Conservation (phyloP, 2,329 filamentous ascomycete genomes). For the Alternaria burnsii region DNA sequence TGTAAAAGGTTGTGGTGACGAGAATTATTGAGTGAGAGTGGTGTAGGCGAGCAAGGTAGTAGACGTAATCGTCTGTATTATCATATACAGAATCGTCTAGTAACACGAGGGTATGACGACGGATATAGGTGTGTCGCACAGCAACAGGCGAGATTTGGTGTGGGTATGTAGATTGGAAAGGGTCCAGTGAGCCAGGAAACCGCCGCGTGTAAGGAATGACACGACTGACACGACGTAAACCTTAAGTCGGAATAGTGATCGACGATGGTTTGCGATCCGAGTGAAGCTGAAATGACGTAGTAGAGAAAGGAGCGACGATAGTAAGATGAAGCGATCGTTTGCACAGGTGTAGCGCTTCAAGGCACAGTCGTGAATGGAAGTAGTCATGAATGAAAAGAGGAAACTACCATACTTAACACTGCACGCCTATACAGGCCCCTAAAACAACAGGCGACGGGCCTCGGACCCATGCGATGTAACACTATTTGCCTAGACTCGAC, state of each 20-base stretch:
- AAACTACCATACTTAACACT: slow-evolving; percentile 19
- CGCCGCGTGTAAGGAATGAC: slow-evolving; percentile 2
- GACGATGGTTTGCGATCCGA: background rate
- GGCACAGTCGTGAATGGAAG: slow-evolving; percentile 21
- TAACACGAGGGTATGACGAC: slow-evolving; percentile 2
- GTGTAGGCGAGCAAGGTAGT: too few relatives aligned
- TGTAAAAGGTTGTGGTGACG: background rate
- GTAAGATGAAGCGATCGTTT: slow-evolving; percentile 8
- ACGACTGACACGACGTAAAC: background rate
- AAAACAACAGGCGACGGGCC: slow-evolving; percentile 7
- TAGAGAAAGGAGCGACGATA: slow-evolving; percentile 18
- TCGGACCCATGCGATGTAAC: slow-evolving; percentile 18
- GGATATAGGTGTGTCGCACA: slow-evolving; percentile 21
- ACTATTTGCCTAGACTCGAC: slow-evolving; percentile 19
- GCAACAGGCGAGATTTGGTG: slow-evolving; percentile 27
- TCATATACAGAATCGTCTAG: background rate
- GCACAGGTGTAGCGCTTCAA: slow-evolving; percentile 30
- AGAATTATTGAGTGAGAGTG: background rate
- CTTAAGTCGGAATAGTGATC: slow-evolving; percentile 1
- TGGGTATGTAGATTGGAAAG: slow-evolving; percentile 18
- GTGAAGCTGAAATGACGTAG: slow-evolving; percentile 2
- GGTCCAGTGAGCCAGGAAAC: slow-evolving; percentile 11
- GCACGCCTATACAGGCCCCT: slow-evolving; percentile 7
- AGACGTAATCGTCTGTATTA: slow-evolving; percentile 2
- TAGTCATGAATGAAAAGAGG: slow-evolving; percentile 5